A percentile compares a stretch with the other conserved stretches of the same genome.
phyloP scores from a whole-genome alignment of 305 asterid species.

The Caryopteris hybrid region DNA sequence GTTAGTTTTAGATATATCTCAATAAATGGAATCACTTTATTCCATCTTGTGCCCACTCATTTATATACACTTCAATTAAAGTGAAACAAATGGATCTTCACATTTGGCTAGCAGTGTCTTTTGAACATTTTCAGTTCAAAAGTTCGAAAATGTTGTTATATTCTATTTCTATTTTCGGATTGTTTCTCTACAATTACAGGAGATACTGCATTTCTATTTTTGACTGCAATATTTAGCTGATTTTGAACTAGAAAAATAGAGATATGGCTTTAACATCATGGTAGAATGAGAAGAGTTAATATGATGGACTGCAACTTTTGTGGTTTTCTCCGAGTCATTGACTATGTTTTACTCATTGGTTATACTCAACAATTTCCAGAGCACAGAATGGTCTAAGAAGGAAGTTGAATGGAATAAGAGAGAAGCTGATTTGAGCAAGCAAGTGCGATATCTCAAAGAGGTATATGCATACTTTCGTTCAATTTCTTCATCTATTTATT shows the following conservation, averaged over 20 bases:
- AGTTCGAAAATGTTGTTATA: not conserved
- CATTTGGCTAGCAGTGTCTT: not conserved
- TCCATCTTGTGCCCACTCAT: not conserved
- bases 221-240: not conserved
- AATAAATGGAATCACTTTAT: no score
- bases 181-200: not conserved
- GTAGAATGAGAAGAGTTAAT: not conserved
- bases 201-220: not conserved
- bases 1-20: not conserved
- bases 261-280: not conserved
- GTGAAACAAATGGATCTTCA: not conserved
- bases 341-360: not conserved
- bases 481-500: not conserved
- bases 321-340: not conserved
- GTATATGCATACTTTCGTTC: conserved; percentile 25
- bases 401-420: conserved; percentile 62
- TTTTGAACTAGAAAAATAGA: not conserved
- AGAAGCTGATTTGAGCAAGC: conserved; percentile 49
- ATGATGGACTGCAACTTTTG: conserved; percentile 1
- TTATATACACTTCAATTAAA: not conserved
- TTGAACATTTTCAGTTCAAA: not conserved
- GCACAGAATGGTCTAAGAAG: conserved; percentile 48
- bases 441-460: conserved; percentile 50
- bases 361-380: conserved; percentile 39
- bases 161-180: not conserved